Evolutionary conservation across 192 early-diverging fungal species (phyloP).

Genomic region (Bifiguratus adelaidae): DNA sequence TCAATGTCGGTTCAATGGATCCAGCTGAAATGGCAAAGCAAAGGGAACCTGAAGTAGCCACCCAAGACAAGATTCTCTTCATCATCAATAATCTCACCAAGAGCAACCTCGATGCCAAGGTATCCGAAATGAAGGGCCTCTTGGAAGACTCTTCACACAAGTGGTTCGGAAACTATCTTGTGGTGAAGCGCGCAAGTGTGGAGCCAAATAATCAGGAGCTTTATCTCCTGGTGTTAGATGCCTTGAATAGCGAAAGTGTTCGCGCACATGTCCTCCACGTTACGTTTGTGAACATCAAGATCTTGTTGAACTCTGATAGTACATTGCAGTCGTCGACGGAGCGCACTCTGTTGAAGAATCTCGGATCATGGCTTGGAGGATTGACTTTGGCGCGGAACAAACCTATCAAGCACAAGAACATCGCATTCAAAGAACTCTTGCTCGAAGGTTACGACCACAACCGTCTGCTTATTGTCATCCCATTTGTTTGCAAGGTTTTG

Average conservation of each 20-base stretch:
- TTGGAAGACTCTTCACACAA: constrained; percentile 50
- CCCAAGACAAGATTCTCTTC: constrained; percentile 91
- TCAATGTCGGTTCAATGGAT: constrained; percentile 53
- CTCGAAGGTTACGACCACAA: constrained; percentile 84
- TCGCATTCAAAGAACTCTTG: constrained; percentile 90
- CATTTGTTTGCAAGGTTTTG: constrained; percentile 96
- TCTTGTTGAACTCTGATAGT: constrained; percentile 87
- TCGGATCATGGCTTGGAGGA: constrained; percentile 96
- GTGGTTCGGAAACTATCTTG: constrained; percentile 94
- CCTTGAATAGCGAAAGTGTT: constrained; percentile 55
- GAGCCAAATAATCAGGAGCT: constrained; percentile 96
- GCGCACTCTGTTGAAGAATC: constrained; percentile 84
- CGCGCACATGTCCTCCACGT: constrained; percentile 74
- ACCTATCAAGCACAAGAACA: constrained; percentile 92
- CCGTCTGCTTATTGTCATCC: constrained; percentile 90
- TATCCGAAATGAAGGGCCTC: constrained; percentile 63
- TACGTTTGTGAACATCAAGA: constrained; percentile 78
- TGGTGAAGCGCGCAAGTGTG: constrained; percentile 90
- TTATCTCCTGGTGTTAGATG: constrained; percentile 79
- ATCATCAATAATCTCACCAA: constrained; percentile 92
- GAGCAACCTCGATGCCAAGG: constrained; percentile 75
- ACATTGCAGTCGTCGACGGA: constrained; percentile 86
- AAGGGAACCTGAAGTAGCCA: constrained; percentile 22
- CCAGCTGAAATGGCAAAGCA: constrained; percentile 29
- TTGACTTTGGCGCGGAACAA: constrained; percentile 92